Evolutionary conservation across 768 basidiomycete genomes (phyloP), one percentile per base, ranked within the genome.

Genomic region (Solioccasus polychromus): DNA sequence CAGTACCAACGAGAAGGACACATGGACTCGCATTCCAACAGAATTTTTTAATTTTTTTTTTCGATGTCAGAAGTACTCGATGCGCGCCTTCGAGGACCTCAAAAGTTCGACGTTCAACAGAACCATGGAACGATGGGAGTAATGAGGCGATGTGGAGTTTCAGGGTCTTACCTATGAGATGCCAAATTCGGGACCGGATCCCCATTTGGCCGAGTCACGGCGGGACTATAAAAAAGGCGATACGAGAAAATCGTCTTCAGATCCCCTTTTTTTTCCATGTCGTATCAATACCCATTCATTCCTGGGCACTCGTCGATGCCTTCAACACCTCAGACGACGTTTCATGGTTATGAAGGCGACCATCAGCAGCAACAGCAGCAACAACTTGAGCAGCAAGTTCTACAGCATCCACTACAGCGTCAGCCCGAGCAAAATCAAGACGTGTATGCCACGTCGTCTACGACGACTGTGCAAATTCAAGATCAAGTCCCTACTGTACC

Each of bases 241-340:
- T 49, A 46, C 47, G 48, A 25, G 49, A 51, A 59, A 50, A 55
- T 48, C 36, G 12, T 8, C 43, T 10, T 1, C 39, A 52, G 32
- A 52, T 48, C 57, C 53, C 58, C 60, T 58, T 57, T 54, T 53
- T 60, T 59, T 52, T 53, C 60, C 64, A 78, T 77, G 76, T 76
- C 77, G 60, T 77, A 72, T 66, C 70, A 71, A 51, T 72, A 61
- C 53, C 71, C 73, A 53, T 73, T 70, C 65, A 60, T 68, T 53
- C 66, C 64, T 58, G 76, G 76, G 61, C 67, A 71, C 59, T 70
- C 70, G 61, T 74, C 77, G 23, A 68, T 68, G 54, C 72, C 78
- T 36, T 60, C 76, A 22, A 77, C 77, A 11, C 76, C 78, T 10
- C 68, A 68, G 57, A 67, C 61, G 36, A 53, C 52, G 44, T 72